Percentiles rank a stretch among this genome's conserved stretches.
phyloP scores from a whole-genome alignment of 2,329 filamentous ascomycete genomes.

The Stagonosporopsis cucurbitacearum region DNA sequence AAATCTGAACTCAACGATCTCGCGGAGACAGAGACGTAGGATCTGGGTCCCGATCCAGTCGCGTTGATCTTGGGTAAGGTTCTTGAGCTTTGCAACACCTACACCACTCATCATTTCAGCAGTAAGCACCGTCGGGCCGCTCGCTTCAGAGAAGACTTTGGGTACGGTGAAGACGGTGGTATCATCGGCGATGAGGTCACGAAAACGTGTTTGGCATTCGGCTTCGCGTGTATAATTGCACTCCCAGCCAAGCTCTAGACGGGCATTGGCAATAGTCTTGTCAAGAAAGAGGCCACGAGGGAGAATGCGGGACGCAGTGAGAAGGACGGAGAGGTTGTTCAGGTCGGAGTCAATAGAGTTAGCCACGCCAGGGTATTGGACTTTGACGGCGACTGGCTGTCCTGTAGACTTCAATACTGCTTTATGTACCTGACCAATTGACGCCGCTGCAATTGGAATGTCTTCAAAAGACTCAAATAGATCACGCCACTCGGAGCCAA shows the following conservation, averaged over 20 bases:
- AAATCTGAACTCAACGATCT: constrained; percentile 92
- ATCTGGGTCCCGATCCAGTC: constrained; percentile 98
- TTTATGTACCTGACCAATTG: constrained; percentile 94
- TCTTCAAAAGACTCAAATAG: constrained; percentile 87
- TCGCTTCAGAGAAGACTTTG: constrained; percentile 76
- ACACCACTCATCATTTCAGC: constrained; percentile 90
- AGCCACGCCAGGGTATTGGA: constrained; percentile 96
- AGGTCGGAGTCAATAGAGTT: constrained; percentile 96
- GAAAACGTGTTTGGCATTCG: constrained; percentile 77
- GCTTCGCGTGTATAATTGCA: constrained; percentile 95
- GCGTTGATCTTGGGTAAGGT: constrained; percentile 79
- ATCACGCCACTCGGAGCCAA: constrained; percentile 84
- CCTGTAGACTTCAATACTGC: constrained; percentile 79
- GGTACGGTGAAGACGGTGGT: constrained; percentile 79
- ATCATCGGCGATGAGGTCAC: constrained; percentile 76
- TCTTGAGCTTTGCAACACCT: constrained; percentile 80
- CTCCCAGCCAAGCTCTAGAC: constrained; percentile 92
- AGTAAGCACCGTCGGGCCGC: constrained; percentile 84
- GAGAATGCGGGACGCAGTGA: constrained; percentile 87
- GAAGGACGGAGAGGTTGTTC: constrained; percentile 87
- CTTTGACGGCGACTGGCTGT: constrained; percentile 86
- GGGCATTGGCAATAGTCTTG: constrained; percentile 95
- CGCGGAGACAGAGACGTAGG: constrained; percentile 86
- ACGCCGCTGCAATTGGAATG: constrained; percentile 90
- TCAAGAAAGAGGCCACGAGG: constrained; percentile 93